phyloP scores from a whole-genome alignment of 331 rosid genomes.

The Acacia concinna region DNA sequence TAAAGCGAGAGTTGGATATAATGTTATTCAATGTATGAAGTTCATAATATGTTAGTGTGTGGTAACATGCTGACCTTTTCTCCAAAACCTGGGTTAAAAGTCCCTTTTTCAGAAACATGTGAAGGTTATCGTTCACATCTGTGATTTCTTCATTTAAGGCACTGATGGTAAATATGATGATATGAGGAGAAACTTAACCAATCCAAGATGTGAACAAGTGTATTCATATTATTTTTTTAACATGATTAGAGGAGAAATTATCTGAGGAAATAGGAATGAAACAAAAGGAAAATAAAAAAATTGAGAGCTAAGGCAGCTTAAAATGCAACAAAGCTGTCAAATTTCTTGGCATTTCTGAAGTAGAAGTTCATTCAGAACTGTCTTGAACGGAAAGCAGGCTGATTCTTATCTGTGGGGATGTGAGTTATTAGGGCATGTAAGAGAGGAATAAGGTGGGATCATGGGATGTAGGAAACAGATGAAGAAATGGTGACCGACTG shows the following conservation, averaged over 20 bases:
- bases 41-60: neutral
- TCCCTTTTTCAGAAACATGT: neutral
- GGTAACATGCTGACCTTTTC: neutral
- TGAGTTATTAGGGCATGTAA: neutral
- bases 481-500: neutral
- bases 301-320: neutral
- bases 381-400: constrained; percentile 1
- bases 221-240: neutral
- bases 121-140: neutral
- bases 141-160: neutral
- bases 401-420: neutral
- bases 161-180: constrained; percentile 18
- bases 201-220: neutral
- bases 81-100: neutral
- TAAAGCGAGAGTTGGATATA: neutral
- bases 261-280: neutral
- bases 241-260: constrained; percentile 4
- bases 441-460: neutral
- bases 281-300: neutral
- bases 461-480: neutral
- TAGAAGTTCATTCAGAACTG: neutral
- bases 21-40: neutral
- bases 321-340: neutral
- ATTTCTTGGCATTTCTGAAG: constrained; percentile 17
- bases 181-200: neutral